These are phyloP conservation scores for Mycena olivaceomarginata DNA, from an alignment of 768 basidiomycete genomes.

Conservation along the genomic window DNA sequence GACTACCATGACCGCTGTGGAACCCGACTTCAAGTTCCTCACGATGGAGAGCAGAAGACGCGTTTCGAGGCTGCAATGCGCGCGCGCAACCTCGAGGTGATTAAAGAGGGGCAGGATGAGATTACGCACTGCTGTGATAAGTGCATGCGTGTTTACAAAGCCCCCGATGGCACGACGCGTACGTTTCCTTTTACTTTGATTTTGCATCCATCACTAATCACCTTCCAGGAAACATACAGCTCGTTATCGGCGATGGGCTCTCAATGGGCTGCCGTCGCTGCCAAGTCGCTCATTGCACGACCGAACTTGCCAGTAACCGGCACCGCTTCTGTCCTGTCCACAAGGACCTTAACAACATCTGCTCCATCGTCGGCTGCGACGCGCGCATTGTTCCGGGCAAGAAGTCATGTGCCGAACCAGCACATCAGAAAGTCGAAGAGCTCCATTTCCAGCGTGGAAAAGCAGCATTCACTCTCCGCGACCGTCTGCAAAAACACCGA, in stretches of 20 bases:
- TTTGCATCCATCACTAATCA: too few relatives aligned
- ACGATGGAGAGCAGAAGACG: conserved; percentile 8
- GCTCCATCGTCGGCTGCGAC: conserved; percentile 43
- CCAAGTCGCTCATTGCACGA: not conserved
- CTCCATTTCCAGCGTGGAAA: conserved; percentile 4
- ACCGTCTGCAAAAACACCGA: conserved; percentile 1
- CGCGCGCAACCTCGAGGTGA: too few relatives aligned
- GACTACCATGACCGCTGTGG: too few relatives aligned
- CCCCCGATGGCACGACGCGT: too few relatives aligned
- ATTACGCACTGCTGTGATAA: too few relatives aligned
- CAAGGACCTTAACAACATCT: conserved; percentile 9
- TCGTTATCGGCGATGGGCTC: conserved; percentile 49
- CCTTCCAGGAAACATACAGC: conserved; percentile 12
- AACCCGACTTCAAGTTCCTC: too few relatives aligned
- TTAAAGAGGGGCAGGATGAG: too few relatives aligned
- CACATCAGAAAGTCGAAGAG: conserved; percentile 35
- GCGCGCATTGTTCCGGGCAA: conserved; percentile 10
- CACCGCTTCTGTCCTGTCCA: conserved; percentile 45
- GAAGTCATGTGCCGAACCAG: conserved; percentile 33
- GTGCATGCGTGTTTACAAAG: too few relatives aligned
- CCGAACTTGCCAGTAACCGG: conserved; percentile 3
- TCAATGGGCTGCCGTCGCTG: conserved; percentile 53
- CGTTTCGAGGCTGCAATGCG: too few relatives aligned
- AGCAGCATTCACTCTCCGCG: too few relatives aligned
- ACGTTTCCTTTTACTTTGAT: too few relatives aligned